These are phyloP conservation scores for Wickerhamomyces alni DNA, from an alignment of 805 yeast genomes.

Conservation along the genomic window DNA sequence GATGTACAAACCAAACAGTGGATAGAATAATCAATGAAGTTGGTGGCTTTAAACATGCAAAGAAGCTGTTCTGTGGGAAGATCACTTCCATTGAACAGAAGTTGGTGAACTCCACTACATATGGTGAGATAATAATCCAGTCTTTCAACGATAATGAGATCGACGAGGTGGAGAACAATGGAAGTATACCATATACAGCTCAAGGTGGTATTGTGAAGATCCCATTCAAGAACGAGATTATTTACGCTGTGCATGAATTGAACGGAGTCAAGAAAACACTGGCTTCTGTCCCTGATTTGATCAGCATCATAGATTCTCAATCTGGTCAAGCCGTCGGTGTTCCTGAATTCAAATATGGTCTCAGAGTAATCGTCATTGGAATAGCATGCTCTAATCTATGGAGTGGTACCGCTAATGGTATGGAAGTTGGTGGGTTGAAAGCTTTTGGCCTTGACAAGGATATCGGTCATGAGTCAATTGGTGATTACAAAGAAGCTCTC, in stretches of 20 bases:
- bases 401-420: conserved; percentile 29
- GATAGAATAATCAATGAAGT: conserved; percentile 29
- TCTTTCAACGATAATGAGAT: not conserved
- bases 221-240: conserved; percentile 41
- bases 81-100: conserved; percentile 33
- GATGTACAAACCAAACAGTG: conserved; percentile 23
- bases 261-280: conserved; percentile 9
- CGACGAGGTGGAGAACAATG: not conserved
- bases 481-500: conserved; percentile 26
- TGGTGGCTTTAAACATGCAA: conserved; percentile 26
- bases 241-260: conserved; percentile 22
- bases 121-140: conserved; percentile 33
- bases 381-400: conserved; percentile 30
- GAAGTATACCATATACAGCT: conserved; percentile 1
- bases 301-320: conserved; percentile 30
- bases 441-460: conserved; percentile 23
- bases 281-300: conserved; percentile 36
- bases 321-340: conserved; percentile 24
- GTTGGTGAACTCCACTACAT: conserved; percentile 33
- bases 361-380: conserved; percentile 17
- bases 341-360: conserved; percentile 23
- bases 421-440: conserved; percentile 34
- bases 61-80: conserved; percentile 30
- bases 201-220: conserved; percentile 19
- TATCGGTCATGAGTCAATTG: conserved; percentile 29